Percentiles rank a stretch among this genome's conserved stretches.
These are phyloP conservation scores for Erysimum pusillum DNA, from an alignment of 441 rosid species.

Conservation along the genomic window DNA sequence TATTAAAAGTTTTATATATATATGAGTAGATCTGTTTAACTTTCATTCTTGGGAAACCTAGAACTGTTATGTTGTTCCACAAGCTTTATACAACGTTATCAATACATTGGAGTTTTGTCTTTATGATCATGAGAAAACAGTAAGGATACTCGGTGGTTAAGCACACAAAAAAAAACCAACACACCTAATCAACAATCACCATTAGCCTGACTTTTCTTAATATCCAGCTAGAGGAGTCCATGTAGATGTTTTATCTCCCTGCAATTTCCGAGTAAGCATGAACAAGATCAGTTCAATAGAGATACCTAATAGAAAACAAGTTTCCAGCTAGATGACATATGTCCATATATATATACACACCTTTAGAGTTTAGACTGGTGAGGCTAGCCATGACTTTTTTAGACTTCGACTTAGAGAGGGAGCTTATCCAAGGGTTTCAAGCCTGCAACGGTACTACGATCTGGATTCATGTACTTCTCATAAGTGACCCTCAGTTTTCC, in stretches of 20 bases:
- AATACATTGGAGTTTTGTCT: constrained; percentile 43
- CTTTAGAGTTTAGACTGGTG: background rate
- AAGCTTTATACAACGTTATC: constrained; percentile 39
- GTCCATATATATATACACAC: constrained; percentile 1
- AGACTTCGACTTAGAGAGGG: constrained; percentile 37
- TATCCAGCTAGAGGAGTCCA: constrained; percentile 25
- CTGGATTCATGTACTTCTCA: constrained; percentile 72
- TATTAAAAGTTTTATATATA: constrained; percentile 37
- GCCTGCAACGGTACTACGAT: constrained; percentile 62
- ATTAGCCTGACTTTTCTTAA: constrained; percentile 24
- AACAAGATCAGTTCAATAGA: constrained; percentile 11
- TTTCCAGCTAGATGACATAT: constrained; percentile 16
- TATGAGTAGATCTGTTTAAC: constrained; percentile 33
- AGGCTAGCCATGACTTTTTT: background rate
- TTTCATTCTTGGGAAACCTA: constrained; percentile 24
- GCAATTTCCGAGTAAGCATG: constrained; percentile 26
- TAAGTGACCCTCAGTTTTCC: constrained; percentile 73
- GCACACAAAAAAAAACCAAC: constrained; percentile 23
- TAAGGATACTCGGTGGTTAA: constrained; percentile 9
- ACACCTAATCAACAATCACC: constrained; percentile 34
- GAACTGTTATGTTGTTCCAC: constrained; percentile 30
- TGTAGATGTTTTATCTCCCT: constrained; percentile 32
- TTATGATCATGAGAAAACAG: constrained; percentile 27
- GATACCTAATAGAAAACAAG: constrained; percentile 5
- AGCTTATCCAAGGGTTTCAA: constrained; percentile 75